Conservation (phyloP, 805 yeast species). For the Yarrowia sp. region DNA sequence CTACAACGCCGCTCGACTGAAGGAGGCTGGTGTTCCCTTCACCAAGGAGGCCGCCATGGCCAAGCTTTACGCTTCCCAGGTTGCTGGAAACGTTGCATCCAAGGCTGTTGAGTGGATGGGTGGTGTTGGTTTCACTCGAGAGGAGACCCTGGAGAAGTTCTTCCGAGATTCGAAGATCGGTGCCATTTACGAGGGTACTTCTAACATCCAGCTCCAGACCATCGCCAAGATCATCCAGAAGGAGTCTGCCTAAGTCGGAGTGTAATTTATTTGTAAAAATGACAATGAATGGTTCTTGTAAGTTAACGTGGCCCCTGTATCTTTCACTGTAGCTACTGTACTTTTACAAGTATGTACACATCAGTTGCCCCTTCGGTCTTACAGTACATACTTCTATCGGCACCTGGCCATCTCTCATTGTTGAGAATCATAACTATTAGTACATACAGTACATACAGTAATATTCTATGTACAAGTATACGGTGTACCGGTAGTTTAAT, state of each 20-base stretch:
- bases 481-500: no score
- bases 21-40: constrained; percentile 54
- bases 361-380: no score
- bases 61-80: constrained; percentile 53
- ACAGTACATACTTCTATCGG: no score
- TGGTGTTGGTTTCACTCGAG: constrained; percentile 57
- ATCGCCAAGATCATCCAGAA: constrained; percentile 54
- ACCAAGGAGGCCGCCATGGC: constrained; percentile 58
- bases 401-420: no score
- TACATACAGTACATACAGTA: no score
- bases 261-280: constrained; percentile 36
- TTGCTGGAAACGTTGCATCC: constrained; percentile 53
- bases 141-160: constrained; percentile 54
- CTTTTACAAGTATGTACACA: no score
- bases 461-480: no score
- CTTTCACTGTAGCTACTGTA: not conserved
- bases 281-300: constrained; percentile 14
- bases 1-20: constrained; percentile 56
- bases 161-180: constrained; percentile 57
- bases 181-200: constrained; percentile 56
- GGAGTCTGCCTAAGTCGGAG: constrained; percentile 42
- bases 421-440: no score
- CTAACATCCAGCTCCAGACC: constrained; percentile 55
- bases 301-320: not conserved
- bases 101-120: constrained; percentile 58